phyloP scores from a whole-genome alignment of 1,284 basidiomycete genomes.

The Leucoagaricus sp. region DNA sequence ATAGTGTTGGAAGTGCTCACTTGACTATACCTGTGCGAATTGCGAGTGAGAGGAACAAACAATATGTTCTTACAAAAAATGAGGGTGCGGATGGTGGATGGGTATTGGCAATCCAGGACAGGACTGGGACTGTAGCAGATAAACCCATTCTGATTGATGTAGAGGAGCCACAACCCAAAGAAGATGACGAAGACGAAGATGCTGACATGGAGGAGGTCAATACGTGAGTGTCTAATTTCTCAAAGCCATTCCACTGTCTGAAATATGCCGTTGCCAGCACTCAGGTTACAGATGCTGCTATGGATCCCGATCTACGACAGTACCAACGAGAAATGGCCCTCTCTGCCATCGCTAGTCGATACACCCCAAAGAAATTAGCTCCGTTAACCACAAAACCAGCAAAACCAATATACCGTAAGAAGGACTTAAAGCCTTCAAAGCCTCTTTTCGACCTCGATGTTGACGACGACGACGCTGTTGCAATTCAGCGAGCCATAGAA shows the following conservation, averaged over 20 bases:
- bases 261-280: conserved; percentile 23
- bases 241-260: not conserved
- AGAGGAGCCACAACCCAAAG: conserved; percentile 34
- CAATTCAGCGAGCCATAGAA: conserved; percentile 5
- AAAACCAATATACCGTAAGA: conserved; percentile 29
- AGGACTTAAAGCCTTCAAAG: conserved; percentile 32
- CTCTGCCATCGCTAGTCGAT: conserved; percentile 60
- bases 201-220: conserved; percentile 77
- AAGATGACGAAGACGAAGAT: conserved; percentile 45
- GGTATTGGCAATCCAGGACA: conserved; percentile 88
- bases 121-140: conserved; percentile 64
- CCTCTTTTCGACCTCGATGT: conserved; percentile 55
- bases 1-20: conserved; percentile 88
- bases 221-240: conserved; percentile 47
- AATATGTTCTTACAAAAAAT: conserved; percentile 94
- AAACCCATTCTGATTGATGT: conserved; percentile 89
- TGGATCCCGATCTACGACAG: conserved; percentile 70
- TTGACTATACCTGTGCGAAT: conserved; percentile 91
- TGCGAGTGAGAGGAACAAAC: conserved; percentile 90
- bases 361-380: conserved; percentile 45
- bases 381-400: conserved; percentile 33
- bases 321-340: conserved; percentile 70
- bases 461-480: conserved; percentile 25
- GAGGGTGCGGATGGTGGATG: conserved; percentile 87
- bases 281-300: conserved; percentile 28